These are phyloP conservation scores for Metschnikowia cubensis DNA, from an alignment of 805 yeast genomes.

Conservation along the genomic window DNA sequence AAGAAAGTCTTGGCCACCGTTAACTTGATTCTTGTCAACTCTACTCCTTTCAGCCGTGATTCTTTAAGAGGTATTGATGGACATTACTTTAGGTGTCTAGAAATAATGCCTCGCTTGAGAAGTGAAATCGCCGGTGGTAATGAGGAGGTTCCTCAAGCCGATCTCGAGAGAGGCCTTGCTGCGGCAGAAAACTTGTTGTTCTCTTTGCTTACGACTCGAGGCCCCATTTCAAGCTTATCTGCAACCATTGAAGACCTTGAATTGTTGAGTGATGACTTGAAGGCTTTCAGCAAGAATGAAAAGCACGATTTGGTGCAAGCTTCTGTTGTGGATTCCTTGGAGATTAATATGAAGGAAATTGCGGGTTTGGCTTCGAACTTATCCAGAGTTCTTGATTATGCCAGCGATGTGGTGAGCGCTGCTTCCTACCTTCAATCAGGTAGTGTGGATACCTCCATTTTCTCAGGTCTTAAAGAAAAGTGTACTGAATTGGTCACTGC, in stretches of 20 bases:
- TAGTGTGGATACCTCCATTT: constrained; percentile 2
- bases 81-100: constrained; percentile 67
- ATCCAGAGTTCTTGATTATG: constrained; percentile 13
- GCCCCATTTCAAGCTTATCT: constrained; percentile 39
- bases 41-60: constrained; percentile 41
- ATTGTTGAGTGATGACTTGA: constrained; percentile 14
- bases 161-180: constrained; percentile 72
- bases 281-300: constrained; percentile 14
- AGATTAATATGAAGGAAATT: constrained; percentile 17
- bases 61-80: constrained; percentile 41
- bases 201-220: constrained; percentile 51
- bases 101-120: constrained; percentile 75
- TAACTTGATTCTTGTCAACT: constrained; percentile 55
- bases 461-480: constrained; percentile 7
- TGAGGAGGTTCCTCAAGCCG: constrained; percentile 72
- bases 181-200: constrained; percentile 68
- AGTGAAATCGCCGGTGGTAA: constrained; percentile 56
- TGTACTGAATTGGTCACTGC: neutral
- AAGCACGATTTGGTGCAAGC: constrained; percentile 14
- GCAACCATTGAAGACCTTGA: constrained; percentile 16
- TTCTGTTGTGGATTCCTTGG: constrained; percentile 17
- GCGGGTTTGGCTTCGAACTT: constrained; percentile 7
- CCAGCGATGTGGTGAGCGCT: constrained; percentile 8
- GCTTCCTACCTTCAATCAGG: constrained; percentile 7
- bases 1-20: constrained; percentile 58